These are phyloP conservation scores for Solanum hybrid DNA, from an alignment of 305 asterid genomes.

Conservation along the genomic window DNA sequence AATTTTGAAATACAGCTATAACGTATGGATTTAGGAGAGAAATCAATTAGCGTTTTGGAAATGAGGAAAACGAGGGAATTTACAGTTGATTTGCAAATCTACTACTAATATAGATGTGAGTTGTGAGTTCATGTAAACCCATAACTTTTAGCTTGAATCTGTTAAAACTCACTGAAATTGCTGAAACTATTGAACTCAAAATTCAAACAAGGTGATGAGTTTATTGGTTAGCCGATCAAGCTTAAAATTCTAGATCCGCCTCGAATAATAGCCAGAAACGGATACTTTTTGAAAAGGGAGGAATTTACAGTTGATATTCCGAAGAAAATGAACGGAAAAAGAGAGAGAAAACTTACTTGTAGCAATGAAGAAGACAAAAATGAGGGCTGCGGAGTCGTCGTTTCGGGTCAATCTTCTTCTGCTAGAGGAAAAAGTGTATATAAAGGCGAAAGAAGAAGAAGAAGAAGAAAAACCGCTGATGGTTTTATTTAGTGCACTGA, in stretches of 20 bases:
- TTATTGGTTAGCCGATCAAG: not conserved
- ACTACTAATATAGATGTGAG: not conserved
- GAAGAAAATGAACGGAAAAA: not conserved
- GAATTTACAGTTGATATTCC: not conserved
- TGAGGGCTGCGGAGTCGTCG: not conserved
- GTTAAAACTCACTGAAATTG: not conserved
- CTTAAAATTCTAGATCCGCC: not conserved
- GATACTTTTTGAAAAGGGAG: not conserved
- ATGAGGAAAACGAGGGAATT: not conserved
- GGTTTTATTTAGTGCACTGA: not conserved
- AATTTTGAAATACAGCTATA: not conserved
- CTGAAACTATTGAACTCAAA: not conserved
- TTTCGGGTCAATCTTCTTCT: slow-evolving; percentile 9
- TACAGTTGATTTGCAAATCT: not conserved
- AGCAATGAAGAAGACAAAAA: slow-evolving; percentile 16
- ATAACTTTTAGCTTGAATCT: too few species aligned
- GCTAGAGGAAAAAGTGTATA: not conserved
- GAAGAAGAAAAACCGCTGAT: not conserved
- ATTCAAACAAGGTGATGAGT: not conserved
- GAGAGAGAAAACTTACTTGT: not conserved
- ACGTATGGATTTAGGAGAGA: not conserved
- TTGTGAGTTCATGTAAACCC: too few species aligned
- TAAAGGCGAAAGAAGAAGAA: not conserved
- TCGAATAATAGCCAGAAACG: not conserved
- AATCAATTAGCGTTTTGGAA: not conserved